A percentile compares a stretch with the other conserved stretches of the same genome.
These are phyloP conservation scores for Sindora glabra DNA, from an alignment of 306 rosid species.

Conservation along the genomic window DNA sequence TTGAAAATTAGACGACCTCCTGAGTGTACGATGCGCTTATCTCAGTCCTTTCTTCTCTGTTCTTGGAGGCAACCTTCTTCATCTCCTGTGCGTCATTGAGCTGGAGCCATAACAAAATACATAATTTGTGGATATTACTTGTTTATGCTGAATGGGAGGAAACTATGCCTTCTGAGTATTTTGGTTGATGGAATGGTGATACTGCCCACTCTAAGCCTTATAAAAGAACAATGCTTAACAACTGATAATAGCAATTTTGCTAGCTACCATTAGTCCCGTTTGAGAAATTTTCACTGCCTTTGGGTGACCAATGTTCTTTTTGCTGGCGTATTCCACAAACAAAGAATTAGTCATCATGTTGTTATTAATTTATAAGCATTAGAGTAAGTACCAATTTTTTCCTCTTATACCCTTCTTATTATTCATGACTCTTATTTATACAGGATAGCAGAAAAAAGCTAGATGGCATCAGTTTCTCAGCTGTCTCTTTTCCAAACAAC, in stretches of 20 bases:
- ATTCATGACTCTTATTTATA: background rate
- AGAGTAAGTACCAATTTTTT: background rate
- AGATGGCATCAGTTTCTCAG: background rate
- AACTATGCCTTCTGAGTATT: background rate
- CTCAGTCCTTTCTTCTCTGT: background rate
- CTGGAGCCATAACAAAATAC: background rate
- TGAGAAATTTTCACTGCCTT: background rate
- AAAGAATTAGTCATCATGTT: background rate
- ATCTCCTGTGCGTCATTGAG: background rate
- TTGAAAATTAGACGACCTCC: no score
- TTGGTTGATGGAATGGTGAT: background rate
- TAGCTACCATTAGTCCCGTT: background rate
- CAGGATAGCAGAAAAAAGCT: background rate
- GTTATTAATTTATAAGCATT: background rate
- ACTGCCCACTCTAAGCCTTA: no score
- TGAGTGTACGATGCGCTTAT: background rate
- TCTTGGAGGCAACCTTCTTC: no score
- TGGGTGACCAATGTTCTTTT: background rate
- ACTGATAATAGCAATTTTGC: background rate
- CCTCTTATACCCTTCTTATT: background rate
- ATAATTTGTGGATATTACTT: background rate
- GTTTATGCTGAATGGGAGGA: background rate
- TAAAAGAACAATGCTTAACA: no score
- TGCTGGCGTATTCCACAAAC: background rate
- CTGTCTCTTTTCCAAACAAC: background rate